These are phyloP conservation scores for Mariannaea sp. DNA, from an alignment of 2,329 filamentous ascomycete species.

Conservation along the genomic window DNA sequence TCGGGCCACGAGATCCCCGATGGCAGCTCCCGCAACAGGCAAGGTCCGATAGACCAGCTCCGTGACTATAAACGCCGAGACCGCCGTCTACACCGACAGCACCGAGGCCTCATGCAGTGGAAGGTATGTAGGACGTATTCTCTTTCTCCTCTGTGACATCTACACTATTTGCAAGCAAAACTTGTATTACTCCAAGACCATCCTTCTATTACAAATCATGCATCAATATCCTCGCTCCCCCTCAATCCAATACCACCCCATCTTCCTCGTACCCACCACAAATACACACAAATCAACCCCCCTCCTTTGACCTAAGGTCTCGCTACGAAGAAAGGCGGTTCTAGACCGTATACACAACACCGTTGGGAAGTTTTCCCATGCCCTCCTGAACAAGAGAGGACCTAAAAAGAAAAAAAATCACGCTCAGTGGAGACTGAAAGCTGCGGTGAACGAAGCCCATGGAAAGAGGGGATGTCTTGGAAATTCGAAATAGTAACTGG, in stretches of 20 bases:
- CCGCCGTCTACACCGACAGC: slow-evolving; percentile 65
- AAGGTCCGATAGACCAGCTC: slow-evolving; percentile 55
- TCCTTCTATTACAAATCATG: not conserved
- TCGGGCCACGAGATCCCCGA: slow-evolving; percentile 43
- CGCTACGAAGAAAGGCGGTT: not conserved
- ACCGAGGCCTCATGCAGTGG: slow-evolving; percentile 78
- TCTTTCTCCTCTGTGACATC: slow-evolving; percentile 3
- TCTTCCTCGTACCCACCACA: not conserved
- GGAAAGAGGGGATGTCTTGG: too few species aligned
- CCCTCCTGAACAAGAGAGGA: too few species aligned
- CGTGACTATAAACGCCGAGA: slow-evolving; percentile 65
- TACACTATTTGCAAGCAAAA: not conserved
- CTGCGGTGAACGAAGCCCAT: not conserved
- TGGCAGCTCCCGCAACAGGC: slow-evolving; percentile 46
- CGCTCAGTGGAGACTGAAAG: not conserved
- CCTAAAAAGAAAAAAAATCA: too few species aligned
- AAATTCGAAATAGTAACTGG: not conserved
- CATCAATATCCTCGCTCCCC: not conserved
- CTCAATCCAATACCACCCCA: slow-evolving; percentile 2
- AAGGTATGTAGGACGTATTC: slow-evolving; percentile 39
- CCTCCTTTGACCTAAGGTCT: not conserved
- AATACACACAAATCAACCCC: too few species aligned
- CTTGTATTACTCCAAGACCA: not conserved
- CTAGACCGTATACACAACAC: too few species aligned
- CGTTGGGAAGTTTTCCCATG: too few species aligned